Evolutionary conservation across 495 filamentous ascomycete species (phyloP).

Genomic region (Neurospora sp.): DNA sequence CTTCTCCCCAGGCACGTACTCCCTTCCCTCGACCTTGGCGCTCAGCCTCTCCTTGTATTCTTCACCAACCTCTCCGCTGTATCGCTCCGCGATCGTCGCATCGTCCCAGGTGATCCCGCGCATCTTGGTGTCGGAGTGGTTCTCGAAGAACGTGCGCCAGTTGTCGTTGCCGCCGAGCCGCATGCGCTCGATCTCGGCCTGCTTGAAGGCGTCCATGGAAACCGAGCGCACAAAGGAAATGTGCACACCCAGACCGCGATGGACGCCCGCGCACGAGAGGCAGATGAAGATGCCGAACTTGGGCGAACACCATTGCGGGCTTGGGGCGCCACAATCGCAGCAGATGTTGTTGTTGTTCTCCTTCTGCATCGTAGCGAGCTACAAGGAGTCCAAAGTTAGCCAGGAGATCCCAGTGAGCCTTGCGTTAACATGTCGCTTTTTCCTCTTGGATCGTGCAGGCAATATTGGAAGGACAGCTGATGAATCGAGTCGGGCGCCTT

Average conservation of each 20-base stretch:
- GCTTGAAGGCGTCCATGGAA: slow-evolving; percentile 97
- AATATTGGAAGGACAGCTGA: neutral
- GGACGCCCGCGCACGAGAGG: slow-evolving; percentile 87
- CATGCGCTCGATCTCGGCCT: slow-evolving; percentile 77
- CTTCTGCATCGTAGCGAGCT: slow-evolving; percentile 86
- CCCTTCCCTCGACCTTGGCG: slow-evolving; percentile 72
- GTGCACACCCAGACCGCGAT: slow-evolving; percentile 91
- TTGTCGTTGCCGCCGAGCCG: slow-evolving; percentile 71
- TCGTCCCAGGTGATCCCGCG: slow-evolving; percentile 57
- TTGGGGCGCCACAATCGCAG: slow-evolving; percentile 88
- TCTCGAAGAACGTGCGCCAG: slow-evolving; percentile 79
- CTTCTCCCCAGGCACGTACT: slow-evolving; percentile 63
- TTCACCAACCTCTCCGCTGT: slow-evolving; percentile 77
- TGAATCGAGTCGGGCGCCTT: neutral
- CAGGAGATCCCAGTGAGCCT: neutral
- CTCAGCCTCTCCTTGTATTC: slow-evolving; percentile 90
- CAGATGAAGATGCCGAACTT: slow-evolving; percentile 89
- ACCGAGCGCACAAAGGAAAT: slow-evolving; percentile 95
- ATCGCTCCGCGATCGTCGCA: slow-evolving; percentile 71
- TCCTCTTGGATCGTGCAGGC: neutral
- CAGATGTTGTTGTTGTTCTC: slow-evolving; percentile 75
- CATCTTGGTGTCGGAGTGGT: slow-evolving; percentile 54
- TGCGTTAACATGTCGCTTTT: neutral
- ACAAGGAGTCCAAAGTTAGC: slow-evolving; percentile 3
- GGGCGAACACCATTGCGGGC: slow-evolving; percentile 81